These are phyloP conservation scores for Tulasnella sp. DNA, from an alignment of 768 basidiomycete species.

Conservation along the genomic window DNA sequence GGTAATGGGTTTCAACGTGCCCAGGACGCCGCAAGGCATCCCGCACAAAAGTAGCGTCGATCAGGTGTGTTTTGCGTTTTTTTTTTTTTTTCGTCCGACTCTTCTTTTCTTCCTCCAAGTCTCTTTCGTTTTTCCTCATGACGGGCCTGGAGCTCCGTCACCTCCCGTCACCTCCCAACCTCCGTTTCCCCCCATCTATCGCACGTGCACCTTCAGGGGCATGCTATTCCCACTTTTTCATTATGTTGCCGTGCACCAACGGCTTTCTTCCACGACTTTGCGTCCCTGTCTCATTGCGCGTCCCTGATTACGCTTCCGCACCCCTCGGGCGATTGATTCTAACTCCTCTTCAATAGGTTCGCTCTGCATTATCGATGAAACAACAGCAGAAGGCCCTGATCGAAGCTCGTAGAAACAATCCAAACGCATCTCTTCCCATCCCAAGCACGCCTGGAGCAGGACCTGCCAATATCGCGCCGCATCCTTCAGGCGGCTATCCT, in stretches of 20 bases:
- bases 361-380: slow-evolving; percentile 10
- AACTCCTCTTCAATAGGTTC: not conserved
- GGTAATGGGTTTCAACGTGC: slow-evolving; percentile 15
- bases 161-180: too few relatives aligned
- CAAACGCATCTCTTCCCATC: slow-evolving; percentile 7
- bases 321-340: not conserved
- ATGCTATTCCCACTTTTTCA: not conserved
- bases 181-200: not conserved
- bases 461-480: not conserved
- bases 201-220: not conserved
- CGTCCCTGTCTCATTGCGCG: not conserved
- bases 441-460: not conserved
- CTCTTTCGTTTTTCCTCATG: not conserved
- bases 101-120: not conserved
- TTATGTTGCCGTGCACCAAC: not conserved
- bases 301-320: not conserved
- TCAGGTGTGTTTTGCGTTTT: slow-evolving; percentile 7
- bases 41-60: slow-evolving; percentile 11
- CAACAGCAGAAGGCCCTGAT: slow-evolving; percentile 17
- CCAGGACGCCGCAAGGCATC: slow-evolving; percentile 12
- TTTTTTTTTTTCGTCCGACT: not conserved
- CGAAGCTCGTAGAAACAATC: slow-evolving; percentile 9
- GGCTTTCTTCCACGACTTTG: not conserved
- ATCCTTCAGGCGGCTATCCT: not conserved
- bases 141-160: not conserved